Evolutionary conservation across 306 rosid species (phyloP).

Genomic region (Echinosophora koreensis): DNA sequence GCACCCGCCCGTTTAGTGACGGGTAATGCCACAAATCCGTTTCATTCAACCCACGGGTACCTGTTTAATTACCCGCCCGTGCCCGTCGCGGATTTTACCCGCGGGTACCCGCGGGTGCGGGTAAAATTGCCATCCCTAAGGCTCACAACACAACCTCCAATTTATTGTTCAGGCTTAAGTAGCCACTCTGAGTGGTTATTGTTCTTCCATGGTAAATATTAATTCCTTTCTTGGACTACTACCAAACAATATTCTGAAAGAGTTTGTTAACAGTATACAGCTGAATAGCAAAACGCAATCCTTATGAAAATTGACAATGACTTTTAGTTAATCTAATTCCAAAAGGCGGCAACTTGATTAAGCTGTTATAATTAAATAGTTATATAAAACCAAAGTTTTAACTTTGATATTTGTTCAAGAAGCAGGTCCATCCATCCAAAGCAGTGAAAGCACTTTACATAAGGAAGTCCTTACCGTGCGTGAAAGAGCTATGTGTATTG

Average conservation of each 20-base stretch:
- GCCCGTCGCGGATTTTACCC: too few species aligned
- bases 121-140: too few species aligned
- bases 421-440: conserved; percentile 12
- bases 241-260: conserved; percentile 24
- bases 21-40: too few species aligned
- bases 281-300: conserved; percentile 5
- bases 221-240: not conserved
- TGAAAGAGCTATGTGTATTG: conserved; percentile 53
- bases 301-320: not conserved
- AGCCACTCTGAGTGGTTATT: not conserved
- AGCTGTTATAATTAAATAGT: not conserved
- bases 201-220: not conserved
- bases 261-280: not conserved
- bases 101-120: too few species aligned
- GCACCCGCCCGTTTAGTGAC: too few species aligned
- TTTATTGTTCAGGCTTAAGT: too few species aligned
- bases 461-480: conserved; percentile 54
- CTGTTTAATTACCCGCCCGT: too few species aligned
- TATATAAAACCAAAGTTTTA: too few species aligned
- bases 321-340: conserved; percentile 10
- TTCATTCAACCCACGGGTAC: too few species aligned
- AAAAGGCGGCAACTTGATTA: conserved; percentile 22
- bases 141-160: too few species aligned
- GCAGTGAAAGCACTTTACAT: conserved; percentile 13
- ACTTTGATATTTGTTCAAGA: too few species aligned